These are phyloP conservation scores for Dipodascus geniculatus DNA, from an alignment of 805 yeast genomes.

Conservation along the genomic window DNA sequence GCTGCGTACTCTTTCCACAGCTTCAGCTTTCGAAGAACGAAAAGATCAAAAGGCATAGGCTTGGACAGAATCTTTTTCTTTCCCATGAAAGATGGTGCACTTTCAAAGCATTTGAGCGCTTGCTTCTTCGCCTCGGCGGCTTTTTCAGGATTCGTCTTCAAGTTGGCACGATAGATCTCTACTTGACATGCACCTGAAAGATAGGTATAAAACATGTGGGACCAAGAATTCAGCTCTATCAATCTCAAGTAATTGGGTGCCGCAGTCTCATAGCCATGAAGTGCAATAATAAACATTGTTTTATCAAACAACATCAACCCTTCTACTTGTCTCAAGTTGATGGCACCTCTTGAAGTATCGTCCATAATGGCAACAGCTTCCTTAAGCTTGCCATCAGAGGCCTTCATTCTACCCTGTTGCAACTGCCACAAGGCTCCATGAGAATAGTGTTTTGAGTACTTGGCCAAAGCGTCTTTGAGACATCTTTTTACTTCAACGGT, in stretches of 20 bases:
- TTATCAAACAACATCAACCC: slow-evolving; percentile 76
- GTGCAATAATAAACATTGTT: slow-evolving; percentile 61
- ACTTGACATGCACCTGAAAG: slow-evolving; percentile 79
- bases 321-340: slow-evolving; percentile 85
- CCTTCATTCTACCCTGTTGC: slow-evolving; percentile 78
- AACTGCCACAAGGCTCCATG: slow-evolving; percentile 82
- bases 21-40: slow-evolving; percentile 58
- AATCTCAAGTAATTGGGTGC: slow-evolving; percentile 58
- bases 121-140: slow-evolving; percentile 23
- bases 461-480: slow-evolving; percentile 41
- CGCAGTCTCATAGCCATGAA: slow-evolving; percentile 70
- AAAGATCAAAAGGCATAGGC: slow-evolving; percentile 82
- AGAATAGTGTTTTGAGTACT: slow-evolving; percentile 67
- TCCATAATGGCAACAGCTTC: slow-evolving; percentile 68
- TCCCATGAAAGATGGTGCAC: slow-evolving; percentile 61
- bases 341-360: slow-evolving; percentile 34
- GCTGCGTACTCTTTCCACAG: slow-evolving; percentile 26
- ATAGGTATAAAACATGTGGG: slow-evolving; percentile 76
- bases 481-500: slow-evolving; percentile 26
- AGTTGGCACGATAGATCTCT: slow-evolving; percentile 52
- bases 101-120: slow-evolving; percentile 25
- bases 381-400: slow-evolving; percentile 52
- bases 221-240: slow-evolving; percentile 74
- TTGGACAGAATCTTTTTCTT: slow-evolving; percentile 61
- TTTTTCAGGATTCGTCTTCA: neutral